A percentile compares a stretch with the other conserved stretches of the same genome.
Evolutionary conservation across 2,329 filamentous ascomycete species (phyloP).

Genomic region (Fusarium foetens): DNA sequence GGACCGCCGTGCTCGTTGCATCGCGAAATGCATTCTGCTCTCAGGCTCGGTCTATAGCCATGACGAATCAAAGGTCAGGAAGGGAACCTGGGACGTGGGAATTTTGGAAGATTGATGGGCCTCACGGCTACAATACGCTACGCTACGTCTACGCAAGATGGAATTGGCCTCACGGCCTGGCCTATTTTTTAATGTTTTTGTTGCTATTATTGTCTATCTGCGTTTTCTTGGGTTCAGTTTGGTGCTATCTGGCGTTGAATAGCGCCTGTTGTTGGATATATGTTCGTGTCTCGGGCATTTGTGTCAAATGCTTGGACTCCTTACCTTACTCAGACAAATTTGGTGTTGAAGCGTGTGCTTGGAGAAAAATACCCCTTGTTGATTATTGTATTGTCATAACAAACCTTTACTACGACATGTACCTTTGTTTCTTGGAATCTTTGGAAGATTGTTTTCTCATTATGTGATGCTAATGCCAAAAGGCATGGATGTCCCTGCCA

Average conservation of each 20-base stretch:
- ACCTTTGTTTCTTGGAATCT: conserved; percentile 26
- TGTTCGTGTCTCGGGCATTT: conserved; percentile 10
- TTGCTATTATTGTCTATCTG: conserved; percentile 15
- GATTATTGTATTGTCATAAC: conserved; percentile 25
- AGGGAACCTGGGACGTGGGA: conserved; percentile 37
- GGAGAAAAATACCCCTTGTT: conserved; percentile 39
- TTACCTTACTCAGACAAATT: conserved; percentile 22
- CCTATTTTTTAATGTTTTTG: conserved; percentile 40
- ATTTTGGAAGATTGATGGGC: conserved; percentile 45
- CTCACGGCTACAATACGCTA: conserved; percentile 43
- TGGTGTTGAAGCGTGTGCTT: conserved; percentile 36
- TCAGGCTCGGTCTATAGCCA: conserved; percentile 17
- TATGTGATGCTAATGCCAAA: conserved; percentile 11
- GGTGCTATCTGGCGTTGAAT: conserved; percentile 40
- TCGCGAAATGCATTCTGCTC: conserved; percentile 15
- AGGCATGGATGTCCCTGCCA: conserved; percentile 17
- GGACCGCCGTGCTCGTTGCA: conserved; percentile 41
- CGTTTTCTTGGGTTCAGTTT: conserved; percentile 13
- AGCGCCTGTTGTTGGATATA: conserved; percentile 17
- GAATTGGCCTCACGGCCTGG: conserved; percentile 46
- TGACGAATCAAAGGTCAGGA: conserved; percentile 31
- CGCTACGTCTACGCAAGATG: conserved; percentile 43
- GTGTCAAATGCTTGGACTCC: not conserved
- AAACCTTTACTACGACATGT: conserved; percentile 25
- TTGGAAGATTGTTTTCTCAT: not conserved